Evolutionary conservation across 2,329 filamentous ascomycete genomes (phyloP).

Genomic region (Fusarium sp.): DNA sequence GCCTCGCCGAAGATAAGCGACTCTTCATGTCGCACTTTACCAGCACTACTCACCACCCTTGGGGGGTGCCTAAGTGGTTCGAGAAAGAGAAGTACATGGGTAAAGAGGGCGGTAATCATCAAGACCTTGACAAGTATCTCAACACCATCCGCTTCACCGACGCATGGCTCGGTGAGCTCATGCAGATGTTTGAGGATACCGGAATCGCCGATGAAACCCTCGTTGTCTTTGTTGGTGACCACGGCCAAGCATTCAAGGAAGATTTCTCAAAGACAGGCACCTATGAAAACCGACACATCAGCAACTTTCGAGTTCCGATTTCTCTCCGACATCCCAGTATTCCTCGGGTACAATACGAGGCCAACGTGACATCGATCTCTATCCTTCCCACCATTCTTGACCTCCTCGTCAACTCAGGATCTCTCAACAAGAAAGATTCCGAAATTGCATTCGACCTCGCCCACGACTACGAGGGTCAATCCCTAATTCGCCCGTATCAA

Average conservation of each 20-base stretch:
- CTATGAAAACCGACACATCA: slow-evolving; percentile 46
- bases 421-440: slow-evolving; percentile 37
- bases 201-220: slow-evolving; percentile 48
- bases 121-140: slow-evolving; percentile 46
- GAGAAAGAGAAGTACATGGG: slow-evolving; percentile 39
- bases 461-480: slow-evolving; percentile 47
- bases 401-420: slow-evolving; percentile 44
- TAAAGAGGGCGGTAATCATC: slow-evolving; percentile 29
- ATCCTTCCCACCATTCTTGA: slow-evolving; percentile 48
- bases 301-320: slow-evolving; percentile 46
- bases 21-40: slow-evolving; percentile 49
- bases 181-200: slow-evolving; percentile 45
- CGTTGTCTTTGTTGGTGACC: slow-evolving; percentile 47
- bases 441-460: slow-evolving; percentile 41
- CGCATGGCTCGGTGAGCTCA: slow-evolving; percentile 44
- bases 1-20: slow-evolving; percentile 45
- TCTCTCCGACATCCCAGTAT: slow-evolving; percentile 45
- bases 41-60: slow-evolving; percentile 49
- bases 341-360: slow-evolving; percentile 43
- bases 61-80: slow-evolving; percentile 38
- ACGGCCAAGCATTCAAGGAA: slow-evolving; percentile 47
- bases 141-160: slow-evolving; percentile 47
- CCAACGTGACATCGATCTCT: slow-evolving; percentile 44
- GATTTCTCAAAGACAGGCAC: slow-evolving; percentile 44
- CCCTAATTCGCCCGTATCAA: slow-evolving; percentile 42